phyloP scores from a whole-genome alignment of 2,329 filamentous ascomycete genomes.

The Clonostachys chloroleuca region DNA sequence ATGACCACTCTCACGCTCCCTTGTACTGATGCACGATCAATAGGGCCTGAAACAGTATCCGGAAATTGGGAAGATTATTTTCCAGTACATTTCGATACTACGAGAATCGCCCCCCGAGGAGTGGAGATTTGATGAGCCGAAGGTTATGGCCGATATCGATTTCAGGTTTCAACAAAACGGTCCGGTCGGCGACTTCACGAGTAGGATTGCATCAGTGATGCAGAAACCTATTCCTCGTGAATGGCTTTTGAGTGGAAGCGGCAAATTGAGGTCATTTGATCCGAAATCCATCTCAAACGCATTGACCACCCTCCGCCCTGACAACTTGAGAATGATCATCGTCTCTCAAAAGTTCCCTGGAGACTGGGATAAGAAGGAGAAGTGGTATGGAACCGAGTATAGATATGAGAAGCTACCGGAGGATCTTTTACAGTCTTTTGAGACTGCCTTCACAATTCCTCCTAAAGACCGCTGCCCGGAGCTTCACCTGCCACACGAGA shows the following conservation, averaged over 20 bases:
- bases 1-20: no score
- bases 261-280: conserved; percentile 75
- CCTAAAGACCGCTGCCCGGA: conserved; percentile 58
- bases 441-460: conserved; percentile 51
- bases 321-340: conserved; percentile 84
- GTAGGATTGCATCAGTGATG: conserved; percentile 81
- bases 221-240: conserved; percentile 85
- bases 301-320: conserved; percentile 70
- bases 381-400: conserved; percentile 98
- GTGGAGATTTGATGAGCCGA: conserved; percentile 94
- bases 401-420: conserved; percentile 73
- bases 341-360: conserved; percentile 82
- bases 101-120: conserved; percentile 75
- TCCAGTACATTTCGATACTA: conserved; percentile 88
- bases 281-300: conserved; percentile 70
- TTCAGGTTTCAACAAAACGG: conserved; percentile 95
- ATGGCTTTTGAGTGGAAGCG: conserved; percentile 78
- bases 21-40: no score
- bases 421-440: conserved; percentile 69
- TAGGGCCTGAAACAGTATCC: conserved; percentile 72
- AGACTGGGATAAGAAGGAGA: conserved; percentile 82
- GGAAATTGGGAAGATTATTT: conserved; percentile 78
- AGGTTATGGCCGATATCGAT: conserved; percentile 83
- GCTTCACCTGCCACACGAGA: conserved; percentile 84
- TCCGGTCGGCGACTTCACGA: conserved; percentile 84